Conservation (phyloP, 2,329 filamentous ascomycete species). For the Colletotrichum trifolii region DNA sequence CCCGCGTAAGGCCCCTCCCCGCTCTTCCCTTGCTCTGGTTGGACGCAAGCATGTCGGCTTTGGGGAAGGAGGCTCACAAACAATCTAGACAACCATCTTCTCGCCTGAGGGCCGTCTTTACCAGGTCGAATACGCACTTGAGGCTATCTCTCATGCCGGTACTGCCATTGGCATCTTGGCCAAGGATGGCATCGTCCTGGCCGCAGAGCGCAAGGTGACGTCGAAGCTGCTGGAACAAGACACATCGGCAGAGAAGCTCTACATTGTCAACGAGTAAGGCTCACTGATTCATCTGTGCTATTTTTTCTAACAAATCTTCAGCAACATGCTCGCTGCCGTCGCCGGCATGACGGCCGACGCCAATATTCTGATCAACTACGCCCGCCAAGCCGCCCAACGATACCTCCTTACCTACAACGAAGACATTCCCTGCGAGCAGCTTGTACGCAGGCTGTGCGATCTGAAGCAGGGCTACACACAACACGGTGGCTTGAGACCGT, state of each 20-base stretch:
- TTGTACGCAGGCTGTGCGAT: conserved; percentile 95
- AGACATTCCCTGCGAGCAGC: conserved; percentile 99
- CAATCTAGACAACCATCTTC: conserved; percentile 95
- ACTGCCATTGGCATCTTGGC: conserved; percentile 97
- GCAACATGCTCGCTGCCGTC: conserved; percentile 99
- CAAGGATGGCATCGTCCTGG: conserved; percentile 97
- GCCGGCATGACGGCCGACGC: conserved; percentile 99
- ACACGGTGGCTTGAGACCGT: conserved; percentile 96
- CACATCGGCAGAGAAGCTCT: conserved; percentile 99
- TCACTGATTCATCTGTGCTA: neutral
- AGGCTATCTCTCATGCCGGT: conserved; percentile 98
- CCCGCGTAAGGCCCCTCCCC: conserved; percentile 73
- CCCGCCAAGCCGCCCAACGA: conserved; percentile 93
- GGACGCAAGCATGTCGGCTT: neutral
- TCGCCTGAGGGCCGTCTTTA: conserved; percentile 98
- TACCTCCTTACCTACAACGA: conserved; percentile 99
- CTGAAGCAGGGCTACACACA: conserved; percentile 99
- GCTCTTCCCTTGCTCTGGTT: conserved; percentile 40
- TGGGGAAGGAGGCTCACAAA: conserved; percentile 38
- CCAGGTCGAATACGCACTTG: conserved; percentile 98
- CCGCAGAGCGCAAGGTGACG: conserved; percentile 98
- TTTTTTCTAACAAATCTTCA: conserved; percentile 50
- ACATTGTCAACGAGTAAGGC: conserved; percentile 95
- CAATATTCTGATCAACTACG: conserved; percentile 99
- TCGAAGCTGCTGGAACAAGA: conserved; percentile 99